Conservation (phyloP, 768 basidiomycete species). For the Suillus weaverae region DNA sequence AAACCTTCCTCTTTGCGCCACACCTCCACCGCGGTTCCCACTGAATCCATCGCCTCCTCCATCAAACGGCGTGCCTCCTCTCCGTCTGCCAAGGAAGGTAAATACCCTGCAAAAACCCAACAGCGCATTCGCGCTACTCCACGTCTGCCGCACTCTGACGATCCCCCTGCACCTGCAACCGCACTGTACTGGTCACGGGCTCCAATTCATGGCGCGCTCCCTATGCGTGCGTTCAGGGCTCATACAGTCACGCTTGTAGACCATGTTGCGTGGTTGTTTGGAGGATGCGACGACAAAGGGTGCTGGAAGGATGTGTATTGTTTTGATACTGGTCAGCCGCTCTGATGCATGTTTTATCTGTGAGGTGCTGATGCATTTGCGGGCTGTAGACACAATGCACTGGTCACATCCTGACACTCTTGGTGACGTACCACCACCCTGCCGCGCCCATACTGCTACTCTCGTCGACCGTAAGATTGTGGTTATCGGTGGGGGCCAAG, state of each 20-base stretch:
- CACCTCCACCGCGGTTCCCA: conserved; percentile 29
- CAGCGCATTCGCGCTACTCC: conserved; percentile 50
- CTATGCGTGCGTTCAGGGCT: conserved; percentile 70
- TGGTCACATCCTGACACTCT: conserved; percentile 78
- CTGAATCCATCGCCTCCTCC: conserved; percentile 24
- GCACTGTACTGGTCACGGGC: conserved; percentile 86
- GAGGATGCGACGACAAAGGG: conserved; percentile 82
- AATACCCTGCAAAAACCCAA: conserved; percentile 10
- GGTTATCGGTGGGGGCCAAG: conserved; percentile 86
- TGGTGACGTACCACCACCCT: conserved; percentile 81
- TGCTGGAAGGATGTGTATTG: conserved; percentile 77
- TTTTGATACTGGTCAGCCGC: conserved; percentile 72
- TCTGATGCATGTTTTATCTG: conserved; percentile 6
- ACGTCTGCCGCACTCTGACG: conserved; percentile 59
- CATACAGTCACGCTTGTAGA: conserved; percentile 86
- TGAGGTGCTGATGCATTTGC: background rate
- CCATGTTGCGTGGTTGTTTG: conserved; percentile 81
- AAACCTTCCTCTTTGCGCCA: conserved; percentile 34
- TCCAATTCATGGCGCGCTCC: conserved; percentile 71
- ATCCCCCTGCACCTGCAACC: conserved; percentile 65
- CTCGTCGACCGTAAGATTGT: conserved; percentile 78
- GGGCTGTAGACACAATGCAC: conserved; percentile 73
- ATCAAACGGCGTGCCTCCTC: conserved; percentile 28
- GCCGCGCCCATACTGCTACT: conserved; percentile 86
- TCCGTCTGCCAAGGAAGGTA: conserved; percentile 28